Base-by-base conservation (phyloP, 2,329 filamentous ascomycete species). In the Immersiporthe knoxdaviesiana region DNA sequence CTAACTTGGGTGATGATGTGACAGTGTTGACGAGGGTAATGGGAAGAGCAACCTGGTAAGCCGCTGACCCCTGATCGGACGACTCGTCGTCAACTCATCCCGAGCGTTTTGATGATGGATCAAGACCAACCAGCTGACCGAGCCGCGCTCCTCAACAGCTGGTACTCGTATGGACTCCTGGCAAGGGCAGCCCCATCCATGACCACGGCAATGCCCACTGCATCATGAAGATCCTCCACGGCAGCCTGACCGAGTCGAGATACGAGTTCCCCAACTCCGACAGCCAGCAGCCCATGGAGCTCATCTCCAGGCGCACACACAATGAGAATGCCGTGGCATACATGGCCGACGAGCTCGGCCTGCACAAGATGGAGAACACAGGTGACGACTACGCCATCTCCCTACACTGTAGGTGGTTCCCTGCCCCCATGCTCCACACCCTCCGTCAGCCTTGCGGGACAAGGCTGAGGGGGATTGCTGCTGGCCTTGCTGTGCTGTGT, bases 191-290 rank as follows among this genome's bases (percentile, higher is more conserved):
- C 75, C 90, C 92, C 14, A 93, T 97, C 77, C 94, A 97, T 77
- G 94, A 97, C 78, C 91, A 93, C 79, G 91, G 90, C 77, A 92
- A 95, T 71, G 92, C 94, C 52, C 94, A 97, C 78, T 97, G 94
- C 80, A 84, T 97, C 74, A 97, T 97, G 93, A 97, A 91, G 84
- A 90, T 95, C 73, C 86, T 97, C 72, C 89, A 89, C 74, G 94
- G 94, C 60, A 86, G 84, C 71, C 83, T 97, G 70, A 92, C 89
- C 74, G 94, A 97, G 82, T 94, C 92, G 24, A 87, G 92, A 70
- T 97, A 93, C 79, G 85, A 86, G 65, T 94, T 92, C 81, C 94
- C 94, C 0, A 77, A 83, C 63, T 78, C 78, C 30, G 78, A 80
- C 63, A 80, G 84, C 63, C 81, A 62, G 58, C 62, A 85, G 63